Conservation (phyloP, 2,329 filamentous ascomycete genomes). For the Dactylellina haptotyla region DNA sequence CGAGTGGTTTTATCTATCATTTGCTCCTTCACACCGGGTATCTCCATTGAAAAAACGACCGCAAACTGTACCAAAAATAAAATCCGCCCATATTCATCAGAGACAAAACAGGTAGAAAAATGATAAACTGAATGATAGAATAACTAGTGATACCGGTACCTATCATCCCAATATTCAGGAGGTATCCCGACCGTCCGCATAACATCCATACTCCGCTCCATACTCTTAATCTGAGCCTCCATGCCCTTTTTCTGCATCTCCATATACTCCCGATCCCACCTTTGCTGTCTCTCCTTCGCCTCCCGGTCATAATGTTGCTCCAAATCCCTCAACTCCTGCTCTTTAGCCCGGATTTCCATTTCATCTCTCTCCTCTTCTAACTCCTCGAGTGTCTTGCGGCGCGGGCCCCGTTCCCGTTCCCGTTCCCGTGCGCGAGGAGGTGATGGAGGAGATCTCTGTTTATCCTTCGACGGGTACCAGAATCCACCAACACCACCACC, state of each 20-base stretch:
- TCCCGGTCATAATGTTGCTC: conserved; percentile 7
- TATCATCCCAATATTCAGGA: too few relatives aligned
- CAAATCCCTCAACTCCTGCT: conserved; percentile 30
- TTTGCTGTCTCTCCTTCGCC: conserved; percentile 16
- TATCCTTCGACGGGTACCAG: too few relatives aligned
- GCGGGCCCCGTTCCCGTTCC: neutral
- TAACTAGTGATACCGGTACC: too few relatives aligned
- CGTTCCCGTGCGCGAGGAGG: neutral
- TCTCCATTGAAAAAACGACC: conserved; percentile 13
- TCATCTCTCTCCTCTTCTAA: neutral
- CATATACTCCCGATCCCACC: conserved; percentile 29
- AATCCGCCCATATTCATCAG: neutral
- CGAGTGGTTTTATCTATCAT: neutral
- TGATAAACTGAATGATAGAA: too few relatives aligned
- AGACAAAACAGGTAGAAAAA: too few relatives aligned
- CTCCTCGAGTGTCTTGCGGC: neutral
- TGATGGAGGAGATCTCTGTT: neutral
- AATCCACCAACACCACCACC: neutral
- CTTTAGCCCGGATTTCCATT: conserved; percentile 14
- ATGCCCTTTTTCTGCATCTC: conserved; percentile 18
- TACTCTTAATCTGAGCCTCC: conserved; percentile 15
- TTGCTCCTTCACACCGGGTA: conserved; percentile 28
- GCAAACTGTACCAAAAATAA: neutral
- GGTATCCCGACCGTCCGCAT: too few relatives aligned
- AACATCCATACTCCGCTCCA: conserved; percentile 4